These are phyloP conservation scores for Plectranthus barbatus DNA, from an alignment of 257 asterid species.

Conservation along the genomic window DNA sequence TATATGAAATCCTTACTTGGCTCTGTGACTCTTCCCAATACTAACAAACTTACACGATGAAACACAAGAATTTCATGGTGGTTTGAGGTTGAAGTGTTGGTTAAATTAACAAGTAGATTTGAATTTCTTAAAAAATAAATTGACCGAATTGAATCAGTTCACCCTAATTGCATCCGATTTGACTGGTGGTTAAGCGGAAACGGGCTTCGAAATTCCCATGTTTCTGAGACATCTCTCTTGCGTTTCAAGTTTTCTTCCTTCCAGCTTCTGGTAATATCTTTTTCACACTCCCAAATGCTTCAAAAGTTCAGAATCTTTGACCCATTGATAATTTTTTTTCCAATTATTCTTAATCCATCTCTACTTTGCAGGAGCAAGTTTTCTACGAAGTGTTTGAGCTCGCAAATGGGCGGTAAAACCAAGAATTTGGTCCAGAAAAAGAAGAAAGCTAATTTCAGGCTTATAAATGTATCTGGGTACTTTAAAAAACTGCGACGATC, in stretches of 20 bases:
- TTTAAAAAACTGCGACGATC: background rate
- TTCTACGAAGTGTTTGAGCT: slow-evolving; percentile 7
- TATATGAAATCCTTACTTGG: too few species aligned
- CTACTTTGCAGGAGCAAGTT: slow-evolving; percentile 20
- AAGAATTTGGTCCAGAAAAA: slow-evolving; percentile 23
- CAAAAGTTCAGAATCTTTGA: background rate
- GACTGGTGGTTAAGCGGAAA: background rate
- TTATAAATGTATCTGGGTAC: slow-evolving; percentile 55
- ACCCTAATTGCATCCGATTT: background rate
- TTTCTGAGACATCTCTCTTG: slow-evolving; percentile 8
- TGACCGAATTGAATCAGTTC: background rate
- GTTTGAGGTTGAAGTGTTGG: too few species aligned
- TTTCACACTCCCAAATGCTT: background rate
- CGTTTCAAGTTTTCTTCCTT: slow-evolving; percentile 17
- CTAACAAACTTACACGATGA: too few species aligned
- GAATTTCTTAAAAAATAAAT: background rate
- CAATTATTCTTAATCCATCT: slow-evolving; percentile 6
- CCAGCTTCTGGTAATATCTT: slow-evolving; percentile 19
- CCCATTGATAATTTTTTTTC: background rate
- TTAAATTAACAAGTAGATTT: too few species aligned
- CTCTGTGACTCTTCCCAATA: too few species aligned
- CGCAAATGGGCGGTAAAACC: slow-evolving; percentile 39
- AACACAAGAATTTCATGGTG: too few species aligned
- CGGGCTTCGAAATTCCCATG: slow-evolving; percentile 14
- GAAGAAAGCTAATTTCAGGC: slow-evolving; percentile 33